phyloP scores from a whole-genome alignment of 2,329 filamentous ascomycete genomes.

The Aspergillus nomiae region DNA sequence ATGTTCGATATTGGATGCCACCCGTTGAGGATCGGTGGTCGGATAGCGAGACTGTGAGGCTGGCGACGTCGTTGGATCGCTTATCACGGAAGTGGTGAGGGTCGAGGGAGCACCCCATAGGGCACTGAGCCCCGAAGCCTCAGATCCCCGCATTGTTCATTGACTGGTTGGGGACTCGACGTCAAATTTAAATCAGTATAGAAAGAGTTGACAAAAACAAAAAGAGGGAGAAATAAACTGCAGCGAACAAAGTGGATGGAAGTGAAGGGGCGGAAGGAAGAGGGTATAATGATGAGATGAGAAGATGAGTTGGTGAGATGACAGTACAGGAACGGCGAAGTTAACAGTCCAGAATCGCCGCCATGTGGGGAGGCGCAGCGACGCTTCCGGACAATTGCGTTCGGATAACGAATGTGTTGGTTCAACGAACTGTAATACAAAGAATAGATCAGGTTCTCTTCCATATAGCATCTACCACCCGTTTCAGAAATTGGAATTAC shows the following conservation, averaged over 20 bases:
- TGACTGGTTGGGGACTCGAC: constrained; percentile 18
- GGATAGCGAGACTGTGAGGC: constrained; percentile 20
- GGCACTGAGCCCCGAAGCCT: constrained; percentile 41
- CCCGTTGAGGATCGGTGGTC: constrained; percentile 16
- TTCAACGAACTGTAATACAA: neutral
- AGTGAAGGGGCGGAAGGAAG: constrained; percentile 13
- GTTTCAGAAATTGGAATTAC: neutral
- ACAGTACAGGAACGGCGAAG: constrained; percentile 6
- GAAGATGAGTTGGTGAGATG: constrained; percentile 3
- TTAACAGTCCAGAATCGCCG: constrained; percentile 3
- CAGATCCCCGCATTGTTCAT: constrained; percentile 45
- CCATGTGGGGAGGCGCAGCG: constrained; percentile 13
- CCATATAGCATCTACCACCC: neutral
- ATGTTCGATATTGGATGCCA: constrained; percentile 43
- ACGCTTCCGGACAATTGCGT: constrained; percentile 15
- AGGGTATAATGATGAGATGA: constrained; percentile 17
- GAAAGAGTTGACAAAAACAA: neutral
- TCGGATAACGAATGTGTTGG: constrained; percentile 1
- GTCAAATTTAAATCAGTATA: neutral
- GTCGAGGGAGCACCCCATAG: constrained; percentile 38
- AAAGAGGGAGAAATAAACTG: neutral
- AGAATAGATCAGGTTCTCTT: neutral
- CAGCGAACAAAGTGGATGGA: constrained; percentile 5
- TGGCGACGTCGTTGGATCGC: constrained; percentile 30
- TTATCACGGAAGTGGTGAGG: constrained; percentile 33